A percentile compares a stretch with the other conserved stretches of the same genome.
These are phyloP conservation scores for Symmetrospora coprosmae DNA, from an alignment of 768 basidiomycete genomes.

Conservation along the genomic window DNA sequence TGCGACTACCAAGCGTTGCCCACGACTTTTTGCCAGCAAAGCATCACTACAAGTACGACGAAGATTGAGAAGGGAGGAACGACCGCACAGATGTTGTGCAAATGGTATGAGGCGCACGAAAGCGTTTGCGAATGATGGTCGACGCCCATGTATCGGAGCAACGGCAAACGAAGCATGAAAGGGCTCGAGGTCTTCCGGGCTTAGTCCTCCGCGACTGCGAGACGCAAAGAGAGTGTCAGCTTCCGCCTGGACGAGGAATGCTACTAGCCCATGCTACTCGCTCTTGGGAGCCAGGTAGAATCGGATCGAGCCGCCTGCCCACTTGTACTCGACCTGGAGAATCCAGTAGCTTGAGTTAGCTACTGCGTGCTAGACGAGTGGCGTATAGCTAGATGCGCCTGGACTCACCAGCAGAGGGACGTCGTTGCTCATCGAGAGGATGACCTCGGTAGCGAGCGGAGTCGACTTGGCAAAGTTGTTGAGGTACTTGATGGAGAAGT, in stretches of 20 bases:
- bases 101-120: too few species aligned
- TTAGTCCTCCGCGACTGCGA: constrained; percentile 20
- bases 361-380: neutral
- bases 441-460: constrained; percentile 55
- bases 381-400: neutral
- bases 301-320: constrained; percentile 70
- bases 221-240: neutral
- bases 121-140: too few species aligned
- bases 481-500: constrained; percentile 92
- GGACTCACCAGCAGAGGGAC: constrained; percentile 65
- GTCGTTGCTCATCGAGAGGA: constrained; percentile 80
- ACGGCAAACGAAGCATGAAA: too few species aligned
- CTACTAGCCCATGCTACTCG: neutral
- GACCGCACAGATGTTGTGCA: too few species aligned
- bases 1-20: too few species aligned
- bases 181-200: too few species aligned
- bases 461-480: constrained; percentile 90
- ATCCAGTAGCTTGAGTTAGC: constrained; percentile 2
- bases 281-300: constrained; percentile 94
- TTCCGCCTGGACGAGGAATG: neutral
- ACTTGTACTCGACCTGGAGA: constrained; percentile 67
- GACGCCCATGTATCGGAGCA: too few species aligned
- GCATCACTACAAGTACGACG: too few species aligned
- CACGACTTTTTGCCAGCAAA: too few species aligned
- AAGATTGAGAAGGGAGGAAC: too few species aligned